phyloP scores from a whole-genome alignment of 2,329 filamentous ascomycete genomes.

The Byssoonygena ceratinophila region DNA sequence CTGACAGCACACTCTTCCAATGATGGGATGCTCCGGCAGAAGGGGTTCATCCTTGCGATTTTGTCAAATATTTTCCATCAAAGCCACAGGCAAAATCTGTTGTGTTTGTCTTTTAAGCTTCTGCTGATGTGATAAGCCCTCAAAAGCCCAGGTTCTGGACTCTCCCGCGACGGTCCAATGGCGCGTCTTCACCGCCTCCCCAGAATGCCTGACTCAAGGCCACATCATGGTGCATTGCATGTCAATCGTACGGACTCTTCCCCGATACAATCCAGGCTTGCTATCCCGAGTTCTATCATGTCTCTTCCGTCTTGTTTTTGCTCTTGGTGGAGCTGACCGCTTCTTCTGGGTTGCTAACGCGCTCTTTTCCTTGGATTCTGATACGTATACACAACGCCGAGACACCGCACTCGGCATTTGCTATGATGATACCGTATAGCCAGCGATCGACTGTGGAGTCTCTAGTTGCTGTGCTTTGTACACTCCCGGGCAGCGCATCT shows the following conservation, averaged over 20 bases:
- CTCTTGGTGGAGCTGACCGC: slow-evolving; percentile 5
- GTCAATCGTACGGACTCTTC: neutral
- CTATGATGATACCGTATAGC: too few relatives aligned
- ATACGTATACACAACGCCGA: neutral
- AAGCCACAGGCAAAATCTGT: neutral
- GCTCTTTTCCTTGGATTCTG: neutral
- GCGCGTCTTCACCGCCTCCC: slow-evolving; percentile 5
- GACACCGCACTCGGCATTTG: neutral
- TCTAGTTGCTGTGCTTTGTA: neutral
- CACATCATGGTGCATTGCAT: slow-evolving; percentile 7
- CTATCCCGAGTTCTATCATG: neutral
- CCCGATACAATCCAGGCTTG: neutral
- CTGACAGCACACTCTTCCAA: neutral
- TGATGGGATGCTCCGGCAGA: neutral
- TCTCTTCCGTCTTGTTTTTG: neutral
- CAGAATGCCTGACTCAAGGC: neutral
- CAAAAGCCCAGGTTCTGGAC: slow-evolving; percentile 2
- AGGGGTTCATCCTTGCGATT: neutral
- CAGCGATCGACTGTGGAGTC: neutral
- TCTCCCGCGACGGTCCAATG: slow-evolving; percentile 1
- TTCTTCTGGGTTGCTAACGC: neutral
- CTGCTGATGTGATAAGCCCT: neutral
- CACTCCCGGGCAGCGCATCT: neutral
- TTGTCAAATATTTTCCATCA: neutral
- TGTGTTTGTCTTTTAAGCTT: neutral